Evolutionary conservation across 1,284 basidiomycete species (phyloP), one percentile per base, ranked within the genome.

Genomic region (Naganishia liquefaciens): DNA sequence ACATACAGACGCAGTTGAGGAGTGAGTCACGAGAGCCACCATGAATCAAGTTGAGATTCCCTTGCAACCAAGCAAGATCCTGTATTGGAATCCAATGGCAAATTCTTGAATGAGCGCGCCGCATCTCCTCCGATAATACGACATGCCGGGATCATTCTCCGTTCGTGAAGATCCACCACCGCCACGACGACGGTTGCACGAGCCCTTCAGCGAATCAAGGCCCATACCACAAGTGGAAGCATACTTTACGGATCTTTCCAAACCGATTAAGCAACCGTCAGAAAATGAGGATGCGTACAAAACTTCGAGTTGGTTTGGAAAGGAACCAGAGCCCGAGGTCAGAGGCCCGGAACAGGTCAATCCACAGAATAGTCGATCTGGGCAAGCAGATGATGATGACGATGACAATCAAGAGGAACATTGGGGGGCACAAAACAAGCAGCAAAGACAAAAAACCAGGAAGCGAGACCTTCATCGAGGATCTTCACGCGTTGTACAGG

Each of bases 381-480:
- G 33, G 33, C 33, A 37, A 10, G 33, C 33, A 37, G 4, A 30
- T 23, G 27, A 17, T 27, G n/a, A 5, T 15, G n/a, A 23, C 23
- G 49, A 52, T 11, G 50, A 40, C n/a, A 49, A 61, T 13, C 46
- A 52, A 21, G 60, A 62, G 19, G 49, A 52, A 28, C 50, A 55
- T 25, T 28, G 13, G 15, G 64, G 64, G 4, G 55, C 49, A 7
- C 55, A 58, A 21, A 60, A n/a, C 28, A 60, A 53, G 33, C 49
- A 54, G 17, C 19, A 61, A 37, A 40, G 37, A 17, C 37, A 50
- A 30, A 64, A 64, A 37, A 27, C 40, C 4, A 33, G 46, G 4
- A 61, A 61, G 53, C 23, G 40, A 23, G 64, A 65, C 33, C 49
- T 65, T 2, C 64, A 60, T 44, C 64, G 64, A 21, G 64, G 64